phyloP scores from a whole-genome alignment of 805 yeast species.

The Saccharomycopsis malanga region DNA sequence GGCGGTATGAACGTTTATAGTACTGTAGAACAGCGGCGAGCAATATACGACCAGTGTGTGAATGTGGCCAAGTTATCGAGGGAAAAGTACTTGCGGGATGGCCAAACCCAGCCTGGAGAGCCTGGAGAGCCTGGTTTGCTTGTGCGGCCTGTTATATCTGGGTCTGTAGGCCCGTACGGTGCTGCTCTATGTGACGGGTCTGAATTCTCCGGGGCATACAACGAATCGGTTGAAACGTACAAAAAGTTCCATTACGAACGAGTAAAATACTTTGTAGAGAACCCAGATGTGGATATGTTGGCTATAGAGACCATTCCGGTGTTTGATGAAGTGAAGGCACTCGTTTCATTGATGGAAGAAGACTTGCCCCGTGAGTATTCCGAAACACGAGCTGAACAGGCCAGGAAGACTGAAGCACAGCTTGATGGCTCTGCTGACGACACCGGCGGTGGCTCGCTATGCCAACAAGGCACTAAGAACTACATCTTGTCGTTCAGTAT shows the following conservation, averaged over 20 bases:
- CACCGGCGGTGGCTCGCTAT: conserved; percentile 27
- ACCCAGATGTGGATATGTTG: conserved; percentile 43
- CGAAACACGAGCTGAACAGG: no score
- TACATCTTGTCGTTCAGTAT: conserved; percentile 34
- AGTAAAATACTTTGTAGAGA: conserved; percentile 32
- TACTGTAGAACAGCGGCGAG: not conserved
- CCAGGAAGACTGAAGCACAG: conserved; percentile 27
- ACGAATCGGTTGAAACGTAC: conserved; percentile 33
- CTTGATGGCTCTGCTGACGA: no score
- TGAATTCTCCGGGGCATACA: conserved; percentile 69
- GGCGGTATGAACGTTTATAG: conserved; percentile 5
- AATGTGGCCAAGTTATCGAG: conserved; percentile 25
- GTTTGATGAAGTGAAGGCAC: conserved; percentile 45
- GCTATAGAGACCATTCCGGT: conserved; percentile 72
- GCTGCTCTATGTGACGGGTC: conserved; percentile 60
- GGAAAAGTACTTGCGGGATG: conserved; percentile 1
- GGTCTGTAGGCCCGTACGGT: conserved; percentile 74
- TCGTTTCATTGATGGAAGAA: conserved; percentile 36
- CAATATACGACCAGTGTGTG: conserved; percentile 25
- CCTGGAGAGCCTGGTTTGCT: not conserved
- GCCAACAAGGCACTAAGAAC: conserved; percentile 22
- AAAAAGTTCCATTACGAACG: conserved; percentile 45
- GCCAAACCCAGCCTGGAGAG: not conserved
- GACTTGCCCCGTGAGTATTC: conserved; percentile 31
- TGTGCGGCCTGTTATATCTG: conserved; percentile 31